Conservation (phyloP, 441 rosid species). For the Isatis lusitanica region DNA sequence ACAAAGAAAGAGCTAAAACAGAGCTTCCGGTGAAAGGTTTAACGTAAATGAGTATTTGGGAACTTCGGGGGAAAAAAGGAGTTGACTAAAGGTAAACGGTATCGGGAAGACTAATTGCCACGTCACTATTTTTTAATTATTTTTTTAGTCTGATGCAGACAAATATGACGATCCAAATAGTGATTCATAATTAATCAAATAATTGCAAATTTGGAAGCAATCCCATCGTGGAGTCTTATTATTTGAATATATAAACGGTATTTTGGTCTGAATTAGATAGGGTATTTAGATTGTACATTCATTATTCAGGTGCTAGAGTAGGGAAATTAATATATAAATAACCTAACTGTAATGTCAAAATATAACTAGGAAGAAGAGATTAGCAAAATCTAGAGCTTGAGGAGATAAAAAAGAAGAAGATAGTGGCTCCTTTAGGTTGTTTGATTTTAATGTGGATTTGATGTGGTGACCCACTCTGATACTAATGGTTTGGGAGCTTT, state of each 20-base stretch:
- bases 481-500: conserved; percentile 33
- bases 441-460: conserved; percentile 38
- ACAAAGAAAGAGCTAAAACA: conserved; percentile 19
- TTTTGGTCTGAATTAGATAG: neutral
- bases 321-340: neutral
- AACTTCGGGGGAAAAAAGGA: neutral
- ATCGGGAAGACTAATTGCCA: conserved; percentile 25
- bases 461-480: conserved; percentile 45
- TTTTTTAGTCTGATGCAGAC: neutral
- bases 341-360: neutral
- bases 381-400: conserved; percentile 8
- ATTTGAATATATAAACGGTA: neutral
- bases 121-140: conserved; percentile 11
- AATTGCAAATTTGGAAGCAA: neutral
- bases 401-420: neutral
- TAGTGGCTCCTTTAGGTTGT: conserved; percentile 30
- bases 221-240: neutral
- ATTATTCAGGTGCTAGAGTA: neutral
- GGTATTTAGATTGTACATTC: neutral
- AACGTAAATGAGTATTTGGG: conserved; percentile 23
- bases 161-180: conserved; percentile 8
- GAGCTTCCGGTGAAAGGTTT: conserved; percentile 26
- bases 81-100: conserved; percentile 40
- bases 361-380: neutral
- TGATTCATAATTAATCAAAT: neutral